Percentiles rank a stretch among this genome's conserved stretches.
Evolutionary conservation across 768 basidiomycete species (phyloP).

Genomic region (Neoboletus subvelutipes): DNA sequence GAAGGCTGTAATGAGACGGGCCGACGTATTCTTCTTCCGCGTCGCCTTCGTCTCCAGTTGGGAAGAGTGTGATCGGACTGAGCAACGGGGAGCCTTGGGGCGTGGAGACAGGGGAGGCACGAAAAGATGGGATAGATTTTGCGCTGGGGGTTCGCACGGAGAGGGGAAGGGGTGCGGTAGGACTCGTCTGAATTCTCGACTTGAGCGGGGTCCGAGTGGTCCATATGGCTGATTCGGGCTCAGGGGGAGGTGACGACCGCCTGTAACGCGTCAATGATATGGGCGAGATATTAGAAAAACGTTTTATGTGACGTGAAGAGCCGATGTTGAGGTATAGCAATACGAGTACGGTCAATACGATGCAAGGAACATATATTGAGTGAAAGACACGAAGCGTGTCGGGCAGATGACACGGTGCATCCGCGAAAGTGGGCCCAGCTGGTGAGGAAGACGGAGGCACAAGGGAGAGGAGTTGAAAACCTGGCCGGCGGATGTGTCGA

Average conservation of each 20-base stretch:
- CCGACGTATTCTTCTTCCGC: slow-evolving; percentile 43
- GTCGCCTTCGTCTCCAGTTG: slow-evolving; percentile 46
- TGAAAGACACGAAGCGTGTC: slow-evolving; percentile 62
- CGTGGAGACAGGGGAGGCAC: slow-evolving; percentile 37
- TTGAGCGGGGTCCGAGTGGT: slow-evolving; percentile 44
- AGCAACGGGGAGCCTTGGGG: slow-evolving; percentile 42
- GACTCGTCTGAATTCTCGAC: slow-evolving; percentile 38
- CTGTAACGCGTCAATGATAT: slow-evolving; percentile 34
- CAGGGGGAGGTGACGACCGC: slow-evolving; percentile 22
- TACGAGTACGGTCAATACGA: slow-evolving; percentile 51
- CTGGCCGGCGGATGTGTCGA: slow-evolving; percentile 68
- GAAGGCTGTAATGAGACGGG: slow-evolving; percentile 47
- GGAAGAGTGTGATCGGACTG: slow-evolving; percentile 36
- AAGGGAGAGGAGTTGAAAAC: slow-evolving; percentile 84
- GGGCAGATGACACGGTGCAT: slow-evolving; percentile 78
- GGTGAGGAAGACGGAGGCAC: slow-evolving; percentile 37
- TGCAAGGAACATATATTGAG: slow-evolving; percentile 61
- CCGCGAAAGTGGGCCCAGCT: slow-evolving; percentile 48
- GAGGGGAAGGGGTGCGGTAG: slow-evolving; percentile 37
- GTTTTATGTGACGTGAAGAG: slow-evolving; percentile 16
- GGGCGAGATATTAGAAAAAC: slow-evolving; percentile 27
- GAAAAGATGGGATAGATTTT: slow-evolving; percentile 36
- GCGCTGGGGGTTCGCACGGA: slow-evolving; percentile 42
- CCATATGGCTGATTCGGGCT: slow-evolving; percentile 40
- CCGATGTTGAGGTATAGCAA: slow-evolving; percentile 47